Percentiles rank a stretch among this genome's conserved stretches.
Evolutionary conservation across 495 filamentous ascomycete species (phyloP).

Genomic region (Penicillium turbatum): DNA sequence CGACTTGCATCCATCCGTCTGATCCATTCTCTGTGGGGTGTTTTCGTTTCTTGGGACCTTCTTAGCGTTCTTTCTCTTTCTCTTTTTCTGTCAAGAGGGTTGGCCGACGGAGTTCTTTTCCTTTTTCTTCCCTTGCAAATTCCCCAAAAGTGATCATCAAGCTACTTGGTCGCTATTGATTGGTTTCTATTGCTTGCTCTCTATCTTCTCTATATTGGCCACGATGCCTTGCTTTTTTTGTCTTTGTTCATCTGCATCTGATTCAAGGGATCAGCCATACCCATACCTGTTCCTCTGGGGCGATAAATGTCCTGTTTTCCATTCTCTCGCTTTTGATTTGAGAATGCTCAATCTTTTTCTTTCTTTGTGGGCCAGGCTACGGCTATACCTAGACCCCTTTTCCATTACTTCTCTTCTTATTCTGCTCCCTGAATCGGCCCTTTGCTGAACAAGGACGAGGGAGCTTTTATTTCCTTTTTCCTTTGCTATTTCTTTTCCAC

Average conservation of each 20-base stretch:
- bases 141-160: conserved; percentile 27
- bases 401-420: conserved; percentile 13
- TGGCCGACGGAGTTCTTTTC: conserved; percentile 36
- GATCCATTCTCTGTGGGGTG: conserved; percentile 11
- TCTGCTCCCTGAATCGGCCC: conserved; percentile 10
- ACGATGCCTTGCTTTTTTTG: conserved; percentile 2
- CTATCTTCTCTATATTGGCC: conserved; percentile 5
- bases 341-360: conserved; percentile 15
- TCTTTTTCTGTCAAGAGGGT: conserved; percentile 27
- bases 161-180: conserved; percentile 17
- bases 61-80: conserved; percentile 32
- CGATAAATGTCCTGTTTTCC: conserved; percentile 10
- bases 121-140: conserved; percentile 20
- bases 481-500: conserved; percentile 18
- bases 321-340: conserved; percentile 10
- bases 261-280: conserved; percentile 29
- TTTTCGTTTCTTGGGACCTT: conserved; percentile 26
- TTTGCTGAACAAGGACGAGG: conserved; percentile 1
- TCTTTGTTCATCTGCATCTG: conserved; percentile 22
- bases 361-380: conserved; percentile 26
- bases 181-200: conserved; percentile 12
- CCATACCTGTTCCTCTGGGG: conserved; percentile 17
- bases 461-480: conserved; percentile 15
- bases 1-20: conserved; percentile 17
- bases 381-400: conserved; percentile 23